Base-by-base conservation (phyloP, 2,329 filamentous ascomycete species). In the Aureobasidium sp. region DNA sequence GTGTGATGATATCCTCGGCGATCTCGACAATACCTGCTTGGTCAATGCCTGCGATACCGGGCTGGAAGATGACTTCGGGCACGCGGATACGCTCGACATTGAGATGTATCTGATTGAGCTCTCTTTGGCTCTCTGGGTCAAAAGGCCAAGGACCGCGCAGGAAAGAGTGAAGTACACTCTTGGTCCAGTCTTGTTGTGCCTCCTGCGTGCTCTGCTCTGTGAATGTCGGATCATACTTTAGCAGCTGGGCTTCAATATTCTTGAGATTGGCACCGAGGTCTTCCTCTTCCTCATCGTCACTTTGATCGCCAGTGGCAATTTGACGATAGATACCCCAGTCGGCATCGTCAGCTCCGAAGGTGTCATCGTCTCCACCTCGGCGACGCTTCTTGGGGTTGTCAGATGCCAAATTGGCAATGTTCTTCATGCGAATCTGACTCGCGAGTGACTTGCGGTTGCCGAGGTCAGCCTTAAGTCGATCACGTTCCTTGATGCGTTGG, bases 311-410 rank as follows among this genome's bases (percentile, higher is more conserved):
- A 0, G 89, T 91, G 2, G 91, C 90, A 62, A 97, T 95, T 44
- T 90, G 90, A 59, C 94, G 87, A 75, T 99, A 99, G 15, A 99
- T 91, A 62, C 91, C 91, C 94, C 94, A 99, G 74, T 99, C 94
- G 62, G 95, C 92, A 70, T 99, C 94, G 73, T 99, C 93, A 54
- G 92, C 92, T 62, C 94, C 94, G 71, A 99, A 99, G 63, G 90
- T 91, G 72, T 99, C 94, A 69, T 99, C 94, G 71, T 97, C 93
- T 4, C 88, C 90, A 8, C 91, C 91, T 21, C 92, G 86, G 15
- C 91, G 82, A 62, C 93, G 85, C 75, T 96, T 95, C 7, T 76
- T 77, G 0, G 93, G 91, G 6, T 85, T 86, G 73, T 99, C 94
- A 0, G 93, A 92, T 3, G 94, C 94, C 1, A 99, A 86, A 70